Base-by-base conservation (phyloP, 2,329 filamentous ascomycete species). In the Neofusicoccum sp. region DNA sequence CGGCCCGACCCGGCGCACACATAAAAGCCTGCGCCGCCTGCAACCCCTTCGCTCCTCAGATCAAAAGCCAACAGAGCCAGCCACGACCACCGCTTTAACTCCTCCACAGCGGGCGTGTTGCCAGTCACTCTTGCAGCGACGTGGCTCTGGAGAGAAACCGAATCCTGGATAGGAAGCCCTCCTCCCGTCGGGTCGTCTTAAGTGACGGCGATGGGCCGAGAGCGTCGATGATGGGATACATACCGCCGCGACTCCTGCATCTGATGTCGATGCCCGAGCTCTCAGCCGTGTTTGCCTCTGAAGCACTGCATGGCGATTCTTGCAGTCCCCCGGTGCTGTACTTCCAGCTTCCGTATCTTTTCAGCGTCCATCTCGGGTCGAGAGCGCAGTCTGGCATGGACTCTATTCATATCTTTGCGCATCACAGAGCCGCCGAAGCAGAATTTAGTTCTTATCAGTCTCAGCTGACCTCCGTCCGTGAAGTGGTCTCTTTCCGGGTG, bases 61-160 rank as follows among this genome's bases (percentile, higher is more conserved):
- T 64, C 62, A 64, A 64, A 64, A 64, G 29, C 36, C 47, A 64
- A 60, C 62, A 56, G 62, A 64, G 62, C 62, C 56, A 64, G 62
- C 62, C 62, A 64, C 62, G 62, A 64, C 62, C 62, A 61, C 62
- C 62, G 62, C 56, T 60, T 60, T 64, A 22, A 47, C 33, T 54
- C 36, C 48, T 64, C 62, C 62, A 61, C 56, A 60, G 56, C 62
- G 62, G 62, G 52, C 43, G 62, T 54, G 62, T 64, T 64, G 62
- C 62, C 62, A 64, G 62, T 61, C 48, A 48, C 56, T 52, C 22
- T 54, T n/a, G n/a, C 12, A 22, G 62, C 56, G 56, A 34, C 41
- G 54, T 48, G 56, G 62, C 62, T 64, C 56, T 64, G 62, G 54
- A 64, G 62, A 64, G 12, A 33, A 64, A 64, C 14, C n/a, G n/a